Evolutionary conservation across 805 yeast species (phyloP), one percentile per base, ranked within the genome.

Genomic region (Yarrowia porcina): DNA sequence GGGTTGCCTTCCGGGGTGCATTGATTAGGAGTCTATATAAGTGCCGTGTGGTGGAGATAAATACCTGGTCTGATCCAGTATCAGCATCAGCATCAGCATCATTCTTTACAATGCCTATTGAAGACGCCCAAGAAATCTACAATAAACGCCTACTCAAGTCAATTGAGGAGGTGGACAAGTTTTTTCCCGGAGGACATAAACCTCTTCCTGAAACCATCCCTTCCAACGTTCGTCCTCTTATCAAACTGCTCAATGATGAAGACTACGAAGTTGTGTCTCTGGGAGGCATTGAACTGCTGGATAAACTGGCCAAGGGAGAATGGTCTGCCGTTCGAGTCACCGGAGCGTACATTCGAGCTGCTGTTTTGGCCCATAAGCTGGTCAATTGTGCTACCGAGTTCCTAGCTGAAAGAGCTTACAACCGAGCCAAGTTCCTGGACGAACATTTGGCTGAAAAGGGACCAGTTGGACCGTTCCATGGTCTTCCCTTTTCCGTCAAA

Each of bases 401-500:
- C 17, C 85, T 87, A 69, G 74, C 83, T 39, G 83, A 82, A 9
- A 82, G 82, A 63, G 91, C 89, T 13, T 74, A 85, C 62, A 75
- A 75, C 61, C 76, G 79, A 62, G 90, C 90, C 10, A 72, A 78
- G 67, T 76, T 70, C 57, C 75, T 84, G 65, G 92, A 87, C 69
- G 80, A 77, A 17, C 79, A 80, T 69, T 82, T 67, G 63, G 71
- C 70, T 57, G 66, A 76, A 42, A 73, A 79, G 44, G 87, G 86
- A 15, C 72, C 79, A 1, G 69, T 82, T 30, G 89, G 89, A 32
- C 85, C 88, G 1, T 77, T 86, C 56, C 89, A 86, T 67, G 90
- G 90, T 1, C 72, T 86, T 27, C 90, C 90, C 2, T 74, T 85
- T 30, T 83, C 88, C 0, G 75, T 85, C 61, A 85, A 85, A 68